Percentiles rank a stretch among this genome's conserved stretches.
Conservation (phyloP, 176 grass and related monocot species). For the Otatea glauca region DNA sequence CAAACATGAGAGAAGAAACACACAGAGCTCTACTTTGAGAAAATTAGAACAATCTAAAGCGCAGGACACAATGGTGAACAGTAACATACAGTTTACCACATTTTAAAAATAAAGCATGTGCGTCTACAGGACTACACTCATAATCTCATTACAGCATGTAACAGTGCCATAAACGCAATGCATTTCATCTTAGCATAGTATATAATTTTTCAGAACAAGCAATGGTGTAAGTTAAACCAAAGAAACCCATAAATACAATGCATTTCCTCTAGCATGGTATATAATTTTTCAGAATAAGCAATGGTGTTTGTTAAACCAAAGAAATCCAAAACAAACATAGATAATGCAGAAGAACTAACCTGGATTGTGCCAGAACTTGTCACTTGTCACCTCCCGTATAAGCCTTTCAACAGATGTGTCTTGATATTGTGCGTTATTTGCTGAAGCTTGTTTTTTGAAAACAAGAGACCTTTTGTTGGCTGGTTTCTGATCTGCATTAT, state of each 20-base stretch:
- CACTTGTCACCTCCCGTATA: conserved; percentile 90
- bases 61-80: neutral
- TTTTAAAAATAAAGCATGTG: conserved; percentile 36
- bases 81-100: neutral
- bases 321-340: neutral
- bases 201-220: conserved; percentile 12
- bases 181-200: conserved; percentile 14
- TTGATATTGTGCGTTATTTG: conserved; percentile 65
- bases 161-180: neutral
- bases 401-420: conserved; percentile 97
- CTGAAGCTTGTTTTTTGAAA: conserved; percentile 78
- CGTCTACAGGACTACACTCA: neutral
- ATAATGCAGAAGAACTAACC: conserved; percentile 53
- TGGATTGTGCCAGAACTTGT: conserved; percentile 99
- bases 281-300: conserved; percentile 16
- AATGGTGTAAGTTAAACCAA: conserved; percentile 9
- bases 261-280: neutral
- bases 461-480: conserved; percentile 71
- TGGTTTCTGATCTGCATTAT: conserved; percentile 65
- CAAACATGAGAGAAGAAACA: conserved; percentile 21
- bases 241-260: too few relatives aligned
- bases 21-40: neutral
- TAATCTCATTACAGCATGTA: neutral
- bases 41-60: conserved; percentile 9
- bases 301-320: conserved; percentile 19